A percentile compares a stretch with the other conserved stretches of the same genome.
These are phyloP conservation scores for Picea glauca DNA, from an alignment of 75 land plant species.

Conservation along the genomic window DNA sequence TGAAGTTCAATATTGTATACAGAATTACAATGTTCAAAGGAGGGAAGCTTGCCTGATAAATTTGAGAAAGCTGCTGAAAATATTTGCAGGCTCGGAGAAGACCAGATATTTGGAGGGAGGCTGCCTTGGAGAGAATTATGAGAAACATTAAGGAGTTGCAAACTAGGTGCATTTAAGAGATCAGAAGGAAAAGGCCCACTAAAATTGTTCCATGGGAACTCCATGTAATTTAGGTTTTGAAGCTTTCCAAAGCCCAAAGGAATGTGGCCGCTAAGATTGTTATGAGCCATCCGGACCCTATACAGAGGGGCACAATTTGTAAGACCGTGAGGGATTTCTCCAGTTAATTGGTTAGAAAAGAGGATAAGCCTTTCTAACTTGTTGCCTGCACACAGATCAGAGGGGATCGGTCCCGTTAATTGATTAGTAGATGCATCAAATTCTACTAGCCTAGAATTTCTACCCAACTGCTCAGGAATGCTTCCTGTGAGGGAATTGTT, in stretches of 20 bases:
- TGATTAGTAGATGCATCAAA: slow-evolving; percentile 18
- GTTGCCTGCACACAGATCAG: slow-evolving; percentile 17
- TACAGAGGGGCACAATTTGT: slow-evolving; percentile 10
- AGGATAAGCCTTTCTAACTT: slow-evolving; percentile 18
- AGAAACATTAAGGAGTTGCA: slow-evolving; percentile 7
- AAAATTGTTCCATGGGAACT: slow-evolving; percentile 22
- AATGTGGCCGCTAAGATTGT: slow-evolving; percentile 27
- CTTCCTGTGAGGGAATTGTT: slow-evolving; percentile 25
- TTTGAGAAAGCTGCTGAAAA: not conserved
- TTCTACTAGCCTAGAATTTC: slow-evolving; percentile 8
- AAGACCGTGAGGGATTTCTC: slow-evolving; percentile 17
- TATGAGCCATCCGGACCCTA: slow-evolving; percentile 21
- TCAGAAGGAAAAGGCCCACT: slow-evolving; percentile 30
- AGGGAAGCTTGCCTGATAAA: slow-evolving; percentile 9
- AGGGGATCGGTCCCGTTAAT: slow-evolving; percentile 27
- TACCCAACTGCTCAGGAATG: slow-evolving; percentile 17
- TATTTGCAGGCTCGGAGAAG: slow-evolving; percentile 3
- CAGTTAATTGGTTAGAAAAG: slow-evolving; percentile 17
- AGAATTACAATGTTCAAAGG: slow-evolving; percentile 1
- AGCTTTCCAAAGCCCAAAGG: slow-evolving; percentile 29
- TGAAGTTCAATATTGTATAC: slow-evolving; percentile 8
- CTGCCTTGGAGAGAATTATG: slow-evolving; percentile 3
- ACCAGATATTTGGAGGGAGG: slow-evolving; percentile 10
- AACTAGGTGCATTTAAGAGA: slow-evolving; percentile 11
- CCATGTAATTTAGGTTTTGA: slow-evolving; percentile 24